phyloP scores from a whole-genome alignment of 176 grass and related monocot genomes.

The Musa itinerans region DNA sequence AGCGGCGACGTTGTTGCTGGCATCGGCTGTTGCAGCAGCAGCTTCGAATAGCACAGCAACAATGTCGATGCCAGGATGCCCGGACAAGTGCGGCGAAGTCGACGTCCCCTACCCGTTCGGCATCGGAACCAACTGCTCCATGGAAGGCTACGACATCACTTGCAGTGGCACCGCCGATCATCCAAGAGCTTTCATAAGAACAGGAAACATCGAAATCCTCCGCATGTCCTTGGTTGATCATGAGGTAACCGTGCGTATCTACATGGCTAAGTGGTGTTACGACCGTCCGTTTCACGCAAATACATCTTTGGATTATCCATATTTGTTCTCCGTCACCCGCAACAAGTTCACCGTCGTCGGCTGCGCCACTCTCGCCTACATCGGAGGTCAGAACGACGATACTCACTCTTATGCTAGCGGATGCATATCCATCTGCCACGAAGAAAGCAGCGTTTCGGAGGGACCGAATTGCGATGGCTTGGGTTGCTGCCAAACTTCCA shows the following conservation, averaged over 20 bases:
- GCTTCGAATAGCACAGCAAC: neutral
- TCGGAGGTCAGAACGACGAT: neutral
- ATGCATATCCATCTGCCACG: neutral
- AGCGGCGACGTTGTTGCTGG: neutral
- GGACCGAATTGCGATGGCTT: neutral
- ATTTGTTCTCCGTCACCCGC: neutral
- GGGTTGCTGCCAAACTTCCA: slow-evolving; percentile 9
- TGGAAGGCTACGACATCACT: slow-evolving; percentile 6
- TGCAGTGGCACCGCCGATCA: neutral
- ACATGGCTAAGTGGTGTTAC: neutral
- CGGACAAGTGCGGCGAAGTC: neutral
- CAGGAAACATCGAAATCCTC: neutral
- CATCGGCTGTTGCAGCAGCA: neutral
- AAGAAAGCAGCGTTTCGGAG: neutral
- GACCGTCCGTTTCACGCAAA: neutral
- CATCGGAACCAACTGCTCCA: slow-evolving; percentile 12
- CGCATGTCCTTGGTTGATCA: neutral
- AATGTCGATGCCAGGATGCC: neutral
- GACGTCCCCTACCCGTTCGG: slow-evolving; percentile 10
- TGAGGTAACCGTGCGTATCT: neutral
- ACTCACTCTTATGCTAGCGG: neutral
- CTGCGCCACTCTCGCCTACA: neutral
- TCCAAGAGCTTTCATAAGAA: neutral
- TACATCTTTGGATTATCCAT: neutral
- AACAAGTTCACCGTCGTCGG: slow-evolving; percentile 15